These are phyloP conservation scores for Wallacemonas rigidus DNA, from an alignment of 208 protist species.

Conservation along the genomic window DNA sequence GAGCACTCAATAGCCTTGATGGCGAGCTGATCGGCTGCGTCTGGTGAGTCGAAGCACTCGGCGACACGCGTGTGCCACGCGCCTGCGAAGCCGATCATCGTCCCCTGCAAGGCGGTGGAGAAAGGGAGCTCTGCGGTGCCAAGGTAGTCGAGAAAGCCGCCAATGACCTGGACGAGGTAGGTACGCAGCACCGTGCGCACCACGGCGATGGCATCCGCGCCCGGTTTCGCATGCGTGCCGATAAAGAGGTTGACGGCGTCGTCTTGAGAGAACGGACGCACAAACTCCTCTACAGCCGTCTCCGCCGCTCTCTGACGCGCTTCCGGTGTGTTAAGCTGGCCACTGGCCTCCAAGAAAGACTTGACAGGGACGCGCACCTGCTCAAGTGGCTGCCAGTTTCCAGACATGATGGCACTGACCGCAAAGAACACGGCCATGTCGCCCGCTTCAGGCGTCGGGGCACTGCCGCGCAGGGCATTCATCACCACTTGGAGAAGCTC, in stretches of 20 bases:
- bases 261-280: slow-evolving; percentile 18
- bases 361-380: slow-evolving; percentile 25
- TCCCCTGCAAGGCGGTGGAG: slow-evolving; percentile 21
- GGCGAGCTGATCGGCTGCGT: slow-evolving; percentile 2
- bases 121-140: slow-evolving; percentile 26
- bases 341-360: slow-evolving; percentile 17
- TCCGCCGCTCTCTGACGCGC: slow-evolving; percentile 5
- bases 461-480: slow-evolving; percentile 17
- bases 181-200: slow-evolving; percentile 7
- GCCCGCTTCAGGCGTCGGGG: neutral
- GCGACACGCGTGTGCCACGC: slow-evolving; percentile 24
- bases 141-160: slow-evolving; percentile 29
- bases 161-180: slow-evolving; percentile 20
- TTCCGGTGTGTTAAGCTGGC: slow-evolving; percentile 22
- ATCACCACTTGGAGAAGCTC: slow-evolving; percentile 18
- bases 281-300: slow-evolving; percentile 7
- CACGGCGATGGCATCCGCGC: slow-evolving; percentile 8
- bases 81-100: slow-evolving; percentile 13
- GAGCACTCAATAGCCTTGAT: slow-evolving; percentile 10
- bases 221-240: slow-evolving; percentile 10
- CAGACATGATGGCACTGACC: slow-evolving; percentile 21
- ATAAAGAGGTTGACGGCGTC: slow-evolving; percentile 21
- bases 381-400: slow-evolving; percentile 30
- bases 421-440: slow-evolving; percentile 26
- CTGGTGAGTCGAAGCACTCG: slow-evolving; percentile 7